Conservation (phyloP, 345 rosid species). For the Firmiana major region DNA sequence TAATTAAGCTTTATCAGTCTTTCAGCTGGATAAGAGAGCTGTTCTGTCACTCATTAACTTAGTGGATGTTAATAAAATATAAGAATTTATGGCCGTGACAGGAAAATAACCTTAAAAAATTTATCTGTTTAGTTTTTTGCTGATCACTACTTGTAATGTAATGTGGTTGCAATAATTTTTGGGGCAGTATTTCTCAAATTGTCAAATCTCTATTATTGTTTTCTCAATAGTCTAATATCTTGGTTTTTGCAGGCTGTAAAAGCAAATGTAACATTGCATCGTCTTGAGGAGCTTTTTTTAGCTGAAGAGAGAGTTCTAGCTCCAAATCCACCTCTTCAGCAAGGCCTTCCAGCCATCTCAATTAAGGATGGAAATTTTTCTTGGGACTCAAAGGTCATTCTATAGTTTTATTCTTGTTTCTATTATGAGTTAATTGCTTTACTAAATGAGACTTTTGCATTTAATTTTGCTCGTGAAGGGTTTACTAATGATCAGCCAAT, state of each 20-base stretch:
- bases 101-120: background rate
- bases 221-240: background rate
- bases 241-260: conserved; percentile 59
- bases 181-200: background rate
- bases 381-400: conserved; percentile 79
- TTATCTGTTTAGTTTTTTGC: background rate
- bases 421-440: background rate
- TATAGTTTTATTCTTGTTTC: background rate
- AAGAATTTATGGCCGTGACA: background rate
- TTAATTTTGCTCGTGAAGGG: background rate
- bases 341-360: conserved; percentile 70
- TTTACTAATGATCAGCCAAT: background rate
- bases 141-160: background rate
- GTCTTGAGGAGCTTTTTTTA: conserved; percentile 77
- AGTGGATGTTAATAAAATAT: background rate
- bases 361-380: conserved; percentile 78
- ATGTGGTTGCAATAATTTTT: background rate
- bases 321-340: conserved; percentile 77
- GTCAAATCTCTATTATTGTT: background rate
- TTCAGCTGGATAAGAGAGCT: background rate
- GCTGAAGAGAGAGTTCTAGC: conserved; percentile 76
- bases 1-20: background rate
- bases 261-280: conserved; percentile 87
- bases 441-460: background rate
- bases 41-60: background rate